Evolutionary conservation across 2,329 filamentous ascomycete genomes (phyloP).

Genomic region (Cryphonectria parasitica): DNA sequence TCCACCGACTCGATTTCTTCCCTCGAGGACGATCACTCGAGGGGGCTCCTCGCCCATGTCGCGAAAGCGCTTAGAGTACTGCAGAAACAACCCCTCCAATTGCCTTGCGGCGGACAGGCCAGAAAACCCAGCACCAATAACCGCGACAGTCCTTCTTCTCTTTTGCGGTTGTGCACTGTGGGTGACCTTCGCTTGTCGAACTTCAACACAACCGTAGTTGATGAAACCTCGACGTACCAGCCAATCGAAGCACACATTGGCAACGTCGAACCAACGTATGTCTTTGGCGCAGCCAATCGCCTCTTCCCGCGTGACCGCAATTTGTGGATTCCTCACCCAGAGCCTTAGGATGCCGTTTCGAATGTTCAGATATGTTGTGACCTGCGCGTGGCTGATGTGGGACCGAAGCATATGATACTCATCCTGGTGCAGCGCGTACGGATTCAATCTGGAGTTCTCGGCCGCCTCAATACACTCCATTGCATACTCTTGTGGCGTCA

Average conservation of each 20-base stretch:
- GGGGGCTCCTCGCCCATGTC: constrained; percentile 70
- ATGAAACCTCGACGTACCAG: constrained; percentile 89
- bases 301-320: constrained; percentile 80
- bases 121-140: constrained; percentile 93
- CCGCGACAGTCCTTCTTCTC: constrained; percentile 71
- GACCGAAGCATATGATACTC: constrained; percentile 82
- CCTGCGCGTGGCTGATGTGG: constrained; percentile 84
- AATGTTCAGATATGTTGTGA: constrained; percentile 95
- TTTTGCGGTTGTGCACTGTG: constrained; percentile 42
- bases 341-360: constrained; percentile 90
- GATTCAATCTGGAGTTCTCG: constrained; percentile 85
- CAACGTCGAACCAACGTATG: constrained; percentile 84
- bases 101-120: constrained; percentile 92
- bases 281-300: constrained; percentile 90
- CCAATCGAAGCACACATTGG: constrained; percentile 91
- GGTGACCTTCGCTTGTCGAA: constrained; percentile 53
- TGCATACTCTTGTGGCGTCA: constrained; percentile 80
- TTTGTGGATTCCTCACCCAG: constrained; percentile 85
- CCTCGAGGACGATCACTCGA: constrained; percentile 81
- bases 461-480: constrained; percentile 88
- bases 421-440: constrained; percentile 82
- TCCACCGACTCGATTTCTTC: constrained; percentile 83
- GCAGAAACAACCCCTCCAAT: constrained; percentile 80
- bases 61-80: constrained; percentile 72
- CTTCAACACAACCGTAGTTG: constrained; percentile 89